A percentile compares a stretch with the other conserved stretches of the same genome.
phyloP scores from a whole-genome alignment of 106 monocot genomes.

The Apostasia ramifera region DNA sequence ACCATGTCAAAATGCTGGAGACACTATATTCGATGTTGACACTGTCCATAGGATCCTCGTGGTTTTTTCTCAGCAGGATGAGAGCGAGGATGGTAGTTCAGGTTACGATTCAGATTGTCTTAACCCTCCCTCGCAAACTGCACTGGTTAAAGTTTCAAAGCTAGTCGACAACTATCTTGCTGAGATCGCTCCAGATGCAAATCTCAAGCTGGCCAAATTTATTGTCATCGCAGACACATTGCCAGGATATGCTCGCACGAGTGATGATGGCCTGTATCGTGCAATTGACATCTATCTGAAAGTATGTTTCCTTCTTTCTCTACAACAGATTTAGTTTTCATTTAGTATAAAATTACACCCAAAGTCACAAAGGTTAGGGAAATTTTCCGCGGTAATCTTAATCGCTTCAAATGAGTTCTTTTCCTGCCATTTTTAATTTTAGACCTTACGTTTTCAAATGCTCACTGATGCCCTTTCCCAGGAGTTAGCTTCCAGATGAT shows the following conservation, averaged over 20 bases:
- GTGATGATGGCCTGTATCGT: slow-evolving; percentile 48
- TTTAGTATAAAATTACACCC: no score
- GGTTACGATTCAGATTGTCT: slow-evolving; percentile 28
- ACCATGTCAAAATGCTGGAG: slow-evolving; percentile 17
- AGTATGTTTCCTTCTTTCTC: slow-evolving; percentile 12
- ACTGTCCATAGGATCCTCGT: slow-evolving; percentile 41
- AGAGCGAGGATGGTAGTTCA: slow-evolving; percentile 23
- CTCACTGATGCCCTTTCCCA: no score
- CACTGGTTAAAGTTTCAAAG: slow-evolving; percentile 36
- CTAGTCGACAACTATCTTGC: slow-evolving; percentile 51
- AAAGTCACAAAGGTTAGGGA: no score
- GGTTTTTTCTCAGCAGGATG: slow-evolving; percentile 39
- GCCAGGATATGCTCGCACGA: slow-evolving; percentile 35
- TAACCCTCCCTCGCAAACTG: slow-evolving; percentile 33
- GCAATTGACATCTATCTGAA: slow-evolving; percentile 52
- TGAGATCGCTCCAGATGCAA: slow-evolving; percentile 53
- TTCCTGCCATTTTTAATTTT: no score
- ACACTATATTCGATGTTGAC: slow-evolving; percentile 50
- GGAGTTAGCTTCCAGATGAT: no score
- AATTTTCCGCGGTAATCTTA: no score
- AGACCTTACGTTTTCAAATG: no score
- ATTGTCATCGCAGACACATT: slow-evolving; percentile 30
- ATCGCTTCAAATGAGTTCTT: no score
- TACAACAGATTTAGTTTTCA: no score
- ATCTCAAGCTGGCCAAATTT: slow-evolving; percentile 40